Percentiles rank a stretch among this genome's conserved stretches.
phyloP scores from a whole-genome alignment of 345 rosid genomes.

The Chamaenerion angustifolium region DNA sequence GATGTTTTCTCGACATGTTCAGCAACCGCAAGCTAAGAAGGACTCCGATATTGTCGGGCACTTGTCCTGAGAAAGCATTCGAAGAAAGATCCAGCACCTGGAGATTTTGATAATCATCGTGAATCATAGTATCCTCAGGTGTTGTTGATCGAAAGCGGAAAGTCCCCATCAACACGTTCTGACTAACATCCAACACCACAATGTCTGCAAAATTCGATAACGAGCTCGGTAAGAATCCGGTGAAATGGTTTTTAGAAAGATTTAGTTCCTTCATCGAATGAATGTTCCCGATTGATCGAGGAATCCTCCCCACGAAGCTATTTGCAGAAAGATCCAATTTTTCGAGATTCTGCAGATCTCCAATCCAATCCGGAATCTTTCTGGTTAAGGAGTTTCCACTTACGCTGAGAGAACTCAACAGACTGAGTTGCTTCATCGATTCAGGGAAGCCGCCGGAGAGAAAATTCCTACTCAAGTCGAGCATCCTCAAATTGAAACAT shows the following conservation, averaged over 20 bases:
- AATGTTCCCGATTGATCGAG: conserved; percentile 52
- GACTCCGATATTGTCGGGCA: too few species aligned
- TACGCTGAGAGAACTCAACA: conserved; percentile 33
- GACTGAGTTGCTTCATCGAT: conserved; percentile 40
- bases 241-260: conserved; percentile 47
- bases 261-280: conserved; percentile 44
- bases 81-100: too few species aligned
- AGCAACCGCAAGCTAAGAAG: too few species aligned
- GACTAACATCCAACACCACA: conserved; percentile 56
- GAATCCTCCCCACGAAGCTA: conserved; percentile 39
- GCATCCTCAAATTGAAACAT: conserved; percentile 29
- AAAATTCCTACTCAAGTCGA: conserved; percentile 55
- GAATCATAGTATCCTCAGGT: conserved; percentile 13
- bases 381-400: conserved; percentile 45
- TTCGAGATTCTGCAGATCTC: conserved; percentile 41
- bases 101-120: conserved; percentile 26
- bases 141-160: conserved; percentile 50
- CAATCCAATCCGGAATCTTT: conserved; percentile 61
- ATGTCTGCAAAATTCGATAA: conserved; percentile 45
- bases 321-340: conserved; percentile 74
- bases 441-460: conserved; percentile 58
- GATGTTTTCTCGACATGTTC: too few species aligned
- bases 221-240: conserved; percentile 48
- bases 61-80: too few species aligned
- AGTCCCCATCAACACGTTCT: conserved; percentile 45